These are phyloP conservation scores for Colletotrichum tropicale DNA, from an alignment of 2,329 filamentous ascomycete species.

Conservation along the genomic window DNA sequence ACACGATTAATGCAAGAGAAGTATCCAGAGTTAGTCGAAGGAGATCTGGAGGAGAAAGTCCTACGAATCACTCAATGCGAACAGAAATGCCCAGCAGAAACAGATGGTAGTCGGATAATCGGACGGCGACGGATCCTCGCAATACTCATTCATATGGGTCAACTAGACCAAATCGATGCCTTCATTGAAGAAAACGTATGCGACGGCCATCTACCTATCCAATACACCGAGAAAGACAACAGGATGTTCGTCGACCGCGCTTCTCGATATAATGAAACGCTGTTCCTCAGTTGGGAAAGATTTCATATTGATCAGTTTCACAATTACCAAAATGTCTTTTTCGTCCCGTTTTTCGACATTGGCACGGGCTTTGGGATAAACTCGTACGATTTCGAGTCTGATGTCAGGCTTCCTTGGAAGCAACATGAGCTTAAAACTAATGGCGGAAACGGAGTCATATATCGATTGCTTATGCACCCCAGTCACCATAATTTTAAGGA, in stretches of 20 bases:
- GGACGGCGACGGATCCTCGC: not conserved
- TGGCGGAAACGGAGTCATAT: not conserved
- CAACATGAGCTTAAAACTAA: not conserved
- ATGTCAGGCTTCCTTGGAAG: not conserved
- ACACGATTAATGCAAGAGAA: not conserved
- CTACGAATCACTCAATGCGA: not conserved
- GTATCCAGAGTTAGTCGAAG: not conserved
- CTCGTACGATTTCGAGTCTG: not conserved
- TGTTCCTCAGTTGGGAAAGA: not conserved
- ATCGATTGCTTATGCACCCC: not conserved
- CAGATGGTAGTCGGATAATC: not conserved
- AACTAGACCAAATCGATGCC: not conserved
- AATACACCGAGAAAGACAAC: not conserved
- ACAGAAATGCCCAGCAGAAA: not conserved
- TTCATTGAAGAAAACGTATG: not conserved
- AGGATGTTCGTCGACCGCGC: not conserved
- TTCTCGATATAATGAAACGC: not conserved
- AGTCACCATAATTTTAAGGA: not conserved
- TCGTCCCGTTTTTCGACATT: not conserved
- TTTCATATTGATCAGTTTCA: constrained; percentile 5
- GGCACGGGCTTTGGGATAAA: not conserved
- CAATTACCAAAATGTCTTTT: not conserved
- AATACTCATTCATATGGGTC: not conserved
- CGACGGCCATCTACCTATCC: not conserved
- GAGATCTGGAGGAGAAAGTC: not conserved